Evolutionary conservation across 1,139 yeast genomes (phyloP).

Genomic region (Hyphopichia fennica): DNA sequence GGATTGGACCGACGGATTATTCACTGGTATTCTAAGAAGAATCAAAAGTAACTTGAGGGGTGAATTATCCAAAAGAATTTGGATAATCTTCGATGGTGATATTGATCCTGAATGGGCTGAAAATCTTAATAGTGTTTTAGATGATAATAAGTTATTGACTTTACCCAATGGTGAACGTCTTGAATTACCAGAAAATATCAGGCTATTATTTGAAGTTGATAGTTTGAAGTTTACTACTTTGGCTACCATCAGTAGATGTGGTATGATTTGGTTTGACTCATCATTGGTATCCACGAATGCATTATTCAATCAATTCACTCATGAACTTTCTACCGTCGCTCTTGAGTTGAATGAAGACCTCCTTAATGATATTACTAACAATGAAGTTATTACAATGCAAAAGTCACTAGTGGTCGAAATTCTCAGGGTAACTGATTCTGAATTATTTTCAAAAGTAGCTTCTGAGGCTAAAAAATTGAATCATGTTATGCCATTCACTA

Average conservation of each 20-base stretch:
- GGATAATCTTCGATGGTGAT: constrained; percentile 93
- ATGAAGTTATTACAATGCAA: constrained; percentile 6
- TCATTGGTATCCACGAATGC: constrained; percentile 20
- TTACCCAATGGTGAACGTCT: constrained; percentile 90
- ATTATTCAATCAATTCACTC: constrained; percentile 21
- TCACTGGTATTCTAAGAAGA: constrained; percentile 67
- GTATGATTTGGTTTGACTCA: constrained; percentile 73
- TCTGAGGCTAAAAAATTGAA: constrained; percentile 18
- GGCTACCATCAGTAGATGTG: constrained; percentile 93
- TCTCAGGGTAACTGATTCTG: constrained; percentile 6
- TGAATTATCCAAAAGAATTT: constrained; percentile 54
- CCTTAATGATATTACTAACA: constrained; percentile 5
- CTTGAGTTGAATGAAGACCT: constrained; percentile 11
- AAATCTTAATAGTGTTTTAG: constrained; percentile 84
- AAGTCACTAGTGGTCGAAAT: constrained; percentile 9
- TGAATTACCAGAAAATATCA: constrained; percentile 60
- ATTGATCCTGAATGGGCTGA: constrained; percentile 96
- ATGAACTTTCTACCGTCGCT: constrained; percentile 16
- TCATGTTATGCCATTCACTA: constrained; percentile 58
- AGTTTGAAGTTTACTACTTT: constrained; percentile 69
- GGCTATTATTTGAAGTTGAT: constrained; percentile 77
- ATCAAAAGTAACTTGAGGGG: constrained; percentile 61
- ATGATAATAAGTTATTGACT: constrained; percentile 80
- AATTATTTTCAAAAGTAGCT: constrained; percentile 6
- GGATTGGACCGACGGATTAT: constrained; percentile 91